These are phyloP conservation scores for Aspergillus calidoustus DNA, from an alignment of 2,329 filamentous ascomycete genomes.

Conservation along the genomic window DNA sequence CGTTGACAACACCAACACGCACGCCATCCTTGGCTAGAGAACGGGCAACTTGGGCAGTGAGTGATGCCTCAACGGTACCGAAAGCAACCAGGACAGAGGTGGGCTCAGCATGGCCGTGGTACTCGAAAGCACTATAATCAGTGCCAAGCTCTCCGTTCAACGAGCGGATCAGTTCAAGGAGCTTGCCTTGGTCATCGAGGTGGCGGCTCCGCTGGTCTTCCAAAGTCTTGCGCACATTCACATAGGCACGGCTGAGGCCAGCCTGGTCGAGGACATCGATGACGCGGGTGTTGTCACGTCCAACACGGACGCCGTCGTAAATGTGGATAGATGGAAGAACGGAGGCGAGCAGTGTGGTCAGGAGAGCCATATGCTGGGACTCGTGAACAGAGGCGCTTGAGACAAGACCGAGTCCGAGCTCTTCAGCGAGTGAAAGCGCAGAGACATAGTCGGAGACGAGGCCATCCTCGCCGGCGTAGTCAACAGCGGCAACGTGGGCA, in stretches of 20 bases:
- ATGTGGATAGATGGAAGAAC: constrained; percentile 83
- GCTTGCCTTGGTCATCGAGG: constrained; percentile 71
- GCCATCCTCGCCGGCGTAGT: constrained; percentile 73
- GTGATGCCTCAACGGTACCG: constrained; percentile 85
- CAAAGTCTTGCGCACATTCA: constrained; percentile 65
- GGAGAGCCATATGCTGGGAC: constrained; percentile 92
- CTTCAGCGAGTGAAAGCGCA: constrained; percentile 80
- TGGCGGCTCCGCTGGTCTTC: constrained; percentile 69
- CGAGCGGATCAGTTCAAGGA: constrained; percentile 70
- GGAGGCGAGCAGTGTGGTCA: constrained; percentile 78
- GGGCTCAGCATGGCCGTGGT: constrained; percentile 79
- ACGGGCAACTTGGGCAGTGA: constrained; percentile 78
- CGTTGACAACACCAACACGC: constrained; percentile 85
- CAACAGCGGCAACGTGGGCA: constrained; percentile 87
- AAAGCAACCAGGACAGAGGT: constrained; percentile 89
- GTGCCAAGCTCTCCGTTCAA: constrained; percentile 94
- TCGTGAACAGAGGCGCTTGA: constrained; percentile 87
- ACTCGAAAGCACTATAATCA: constrained; percentile 91
- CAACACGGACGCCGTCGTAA: constrained; percentile 84
- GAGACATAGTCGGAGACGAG: constrained; percentile 87
- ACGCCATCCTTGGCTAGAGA: constrained; percentile 73
- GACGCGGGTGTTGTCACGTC: constrained; percentile 79
- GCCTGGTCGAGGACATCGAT: constrained; percentile 78
- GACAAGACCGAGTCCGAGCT: constrained; percentile 85
- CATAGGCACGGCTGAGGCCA: constrained; percentile 71